These are phyloP conservation scores for Auricularia auricula-judae DNA, from an alignment of 768 basidiomycete species.

Conservation along the genomic window DNA sequence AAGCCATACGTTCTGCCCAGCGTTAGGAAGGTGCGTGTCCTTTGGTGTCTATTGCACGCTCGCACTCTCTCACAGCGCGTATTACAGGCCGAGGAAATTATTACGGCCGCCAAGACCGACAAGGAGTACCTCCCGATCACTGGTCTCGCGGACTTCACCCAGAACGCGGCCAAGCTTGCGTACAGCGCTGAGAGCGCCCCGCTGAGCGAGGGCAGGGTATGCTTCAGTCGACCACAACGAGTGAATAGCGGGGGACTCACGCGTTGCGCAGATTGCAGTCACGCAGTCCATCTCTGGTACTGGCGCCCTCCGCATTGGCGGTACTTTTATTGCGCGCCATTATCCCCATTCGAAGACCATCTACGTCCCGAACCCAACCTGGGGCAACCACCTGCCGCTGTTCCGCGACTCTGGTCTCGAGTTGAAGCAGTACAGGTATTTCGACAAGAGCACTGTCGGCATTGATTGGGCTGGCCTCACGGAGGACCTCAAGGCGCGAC, in stretches of 20 bases:
- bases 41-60: constrained; percentile 1
- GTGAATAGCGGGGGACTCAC: not conserved
- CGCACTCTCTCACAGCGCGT: constrained; percentile 5
- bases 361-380: constrained; percentile 87
- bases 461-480: constrained; percentile 88
- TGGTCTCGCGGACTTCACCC: constrained; percentile 77
- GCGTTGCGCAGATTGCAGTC: constrained; percentile 50
- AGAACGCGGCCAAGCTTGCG: constrained; percentile 78
- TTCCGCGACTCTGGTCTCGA: constrained; percentile 93
- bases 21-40: constrained; percentile 62
- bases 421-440: constrained; percentile 88
- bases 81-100: constrained; percentile 61
- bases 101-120: constrained; percentile 58
- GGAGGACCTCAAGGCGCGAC: constrained; percentile 65
- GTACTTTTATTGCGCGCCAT: constrained; percentile 80
- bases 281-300: constrained; percentile 97
- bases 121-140: constrained; percentile 97
- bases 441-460: constrained; percentile 84
- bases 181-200: constrained; percentile 76
- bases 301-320: constrained; percentile 92
- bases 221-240: constrained; percentile 18
- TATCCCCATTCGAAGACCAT: constrained; percentile 80
- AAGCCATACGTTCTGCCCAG: constrained; percentile 89
- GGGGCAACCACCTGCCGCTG: constrained; percentile 94
- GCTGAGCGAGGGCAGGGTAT: constrained; percentile 57